These are phyloP conservation scores for Lasiosphaeriaceae sp. DNA, from an alignment of 495 filamentous ascomycete species.

Conservation along the genomic window DNA sequence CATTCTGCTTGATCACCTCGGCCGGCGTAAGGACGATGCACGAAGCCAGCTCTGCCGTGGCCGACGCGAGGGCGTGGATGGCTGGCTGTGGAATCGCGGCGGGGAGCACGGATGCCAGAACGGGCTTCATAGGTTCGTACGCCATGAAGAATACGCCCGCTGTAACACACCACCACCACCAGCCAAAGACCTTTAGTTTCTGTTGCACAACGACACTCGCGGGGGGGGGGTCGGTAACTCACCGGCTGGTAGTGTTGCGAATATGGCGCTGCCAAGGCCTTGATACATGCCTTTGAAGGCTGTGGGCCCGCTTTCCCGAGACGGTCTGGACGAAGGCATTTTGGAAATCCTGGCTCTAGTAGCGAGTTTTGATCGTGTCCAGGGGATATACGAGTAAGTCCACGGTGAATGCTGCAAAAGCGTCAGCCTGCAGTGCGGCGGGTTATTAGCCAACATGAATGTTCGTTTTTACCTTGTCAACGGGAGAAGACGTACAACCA, in stretches of 20 bases:
- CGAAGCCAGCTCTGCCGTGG: slow-evolving; percentile 70
- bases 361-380: slow-evolving; percentile 81
- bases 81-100: slow-evolving; percentile 55
- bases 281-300: slow-evolving; percentile 80
- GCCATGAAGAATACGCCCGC: slow-evolving; percentile 88
- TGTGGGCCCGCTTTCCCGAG: slow-evolving; percentile 46
- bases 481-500: not conserved
- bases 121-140: slow-evolving; percentile 70
- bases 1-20: slow-evolving; percentile 91
- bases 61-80: slow-evolving; percentile 68
- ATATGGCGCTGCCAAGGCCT: slow-evolving; percentile 79
- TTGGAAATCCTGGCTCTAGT: slow-evolving; percentile 70
- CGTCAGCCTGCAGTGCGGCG: slow-evolving; percentile 58
- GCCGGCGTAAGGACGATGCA: slow-evolving; percentile 84
- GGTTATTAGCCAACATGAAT: no score
- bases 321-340: slow-evolving; percentile 56
- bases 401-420: slow-evolving; percentile 72
- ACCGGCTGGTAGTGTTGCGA: slow-evolving; percentile 87
- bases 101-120: slow-evolving; percentile 33
- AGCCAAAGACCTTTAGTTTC: not conserved
- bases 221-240: slow-evolving; percentile 14
- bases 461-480: no score
- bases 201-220: not conserved
- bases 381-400: slow-evolving; percentile 79
- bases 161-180: slow-evolving; percentile 32